phyloP scores from a whole-genome alignment of 169 alveolate genomes.

The Eimeria acervulina region DNA sequence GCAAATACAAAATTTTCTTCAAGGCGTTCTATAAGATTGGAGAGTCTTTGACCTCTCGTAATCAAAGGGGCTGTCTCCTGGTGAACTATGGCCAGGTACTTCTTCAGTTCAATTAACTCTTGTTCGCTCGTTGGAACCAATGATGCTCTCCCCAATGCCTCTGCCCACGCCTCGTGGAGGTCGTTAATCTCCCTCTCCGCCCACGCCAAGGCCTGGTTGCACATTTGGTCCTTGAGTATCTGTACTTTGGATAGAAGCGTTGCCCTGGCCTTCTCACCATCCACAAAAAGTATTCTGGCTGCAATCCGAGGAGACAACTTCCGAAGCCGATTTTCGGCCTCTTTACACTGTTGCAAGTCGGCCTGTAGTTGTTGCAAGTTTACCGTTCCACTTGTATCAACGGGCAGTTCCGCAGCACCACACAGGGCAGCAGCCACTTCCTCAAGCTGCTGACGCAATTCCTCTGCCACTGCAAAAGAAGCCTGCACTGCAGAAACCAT shows the following conservation, averaged over 20 bases:
- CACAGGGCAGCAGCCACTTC: slow-evolving; percentile 56
- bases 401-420: slow-evolving; percentile 27
- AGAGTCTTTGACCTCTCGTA: slow-evolving; percentile 18
- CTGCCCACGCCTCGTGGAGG: slow-evolving; percentile 53
- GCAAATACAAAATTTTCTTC: slow-evolving; percentile 55
- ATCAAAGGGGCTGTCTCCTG: slow-evolving; percentile 69
- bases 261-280: slow-evolving; percentile 53
- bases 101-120: slow-evolving; percentile 47
- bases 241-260: slow-evolving; percentile 34
- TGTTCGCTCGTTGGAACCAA: slow-evolving; percentile 59
- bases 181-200: slow-evolving; percentile 47
- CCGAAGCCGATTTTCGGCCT: slow-evolving; percentile 44
- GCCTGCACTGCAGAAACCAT: slow-evolving; percentile 66
- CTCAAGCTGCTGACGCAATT: slow-evolving; percentile 56
- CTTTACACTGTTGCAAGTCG: not conserved
- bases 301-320: slow-evolving; percentile 20
- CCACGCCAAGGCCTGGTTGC: slow-evolving; percentile 71
- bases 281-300: slow-evolving; percentile 60
- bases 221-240: not conserved
- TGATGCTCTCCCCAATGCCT: slow-evolving; percentile 49
- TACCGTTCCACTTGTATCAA: slow-evolving; percentile 7
- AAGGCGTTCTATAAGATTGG: slow-evolving; percentile 32
- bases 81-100: slow-evolving; percentile 59
- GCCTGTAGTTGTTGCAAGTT: not conserved
- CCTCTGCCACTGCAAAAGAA: slow-evolving; percentile 60